Evolutionary conservation across 805 yeast species (phyloP).

Genomic region (Starmerella etchellsii): DNA sequence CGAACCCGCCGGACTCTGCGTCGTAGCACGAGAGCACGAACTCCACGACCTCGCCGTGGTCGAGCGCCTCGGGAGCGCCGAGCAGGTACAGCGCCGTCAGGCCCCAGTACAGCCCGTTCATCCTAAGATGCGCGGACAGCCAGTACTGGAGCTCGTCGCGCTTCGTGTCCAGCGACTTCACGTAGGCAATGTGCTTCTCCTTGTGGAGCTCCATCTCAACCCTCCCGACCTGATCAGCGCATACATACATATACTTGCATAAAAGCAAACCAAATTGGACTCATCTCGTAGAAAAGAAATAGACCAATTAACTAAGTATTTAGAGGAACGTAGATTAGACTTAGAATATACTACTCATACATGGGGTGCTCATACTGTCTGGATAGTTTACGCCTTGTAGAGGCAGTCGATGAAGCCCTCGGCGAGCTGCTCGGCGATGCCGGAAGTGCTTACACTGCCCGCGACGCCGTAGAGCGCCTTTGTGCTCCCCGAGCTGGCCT

Average conservation of each 20-base stretch:
- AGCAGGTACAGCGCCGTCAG: constrained; percentile 58
- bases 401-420: constrained; percentile 71
- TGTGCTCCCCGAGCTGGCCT: constrained; percentile 36
- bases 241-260: no score
- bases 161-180: constrained; percentile 41
- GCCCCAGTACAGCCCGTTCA: constrained; percentile 94
- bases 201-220: constrained; percentile 20
- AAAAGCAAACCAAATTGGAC: no score
- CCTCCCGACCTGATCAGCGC: no score
- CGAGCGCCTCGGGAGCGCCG: constrained; percentile 42
- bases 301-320: no score
- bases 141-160: constrained; percentile 63
- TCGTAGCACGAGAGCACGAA: constrained; percentile 57
- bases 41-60: constrained; percentile 47
- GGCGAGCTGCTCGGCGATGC: constrained; percentile 69
- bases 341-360: no score
- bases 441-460: constrained; percentile 71
- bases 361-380: no score
- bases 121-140: constrained; percentile 76
- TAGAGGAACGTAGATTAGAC: no score
- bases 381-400: constrained; percentile 43
- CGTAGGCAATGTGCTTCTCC: constrained; percentile 48
- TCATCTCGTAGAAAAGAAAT: no score
- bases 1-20: constrained; percentile 51
- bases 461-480: constrained; percentile 94